Conservation (phyloP, 2,329 filamentous ascomycete genomes). For the Calonectria pauciramosa region DNA sequence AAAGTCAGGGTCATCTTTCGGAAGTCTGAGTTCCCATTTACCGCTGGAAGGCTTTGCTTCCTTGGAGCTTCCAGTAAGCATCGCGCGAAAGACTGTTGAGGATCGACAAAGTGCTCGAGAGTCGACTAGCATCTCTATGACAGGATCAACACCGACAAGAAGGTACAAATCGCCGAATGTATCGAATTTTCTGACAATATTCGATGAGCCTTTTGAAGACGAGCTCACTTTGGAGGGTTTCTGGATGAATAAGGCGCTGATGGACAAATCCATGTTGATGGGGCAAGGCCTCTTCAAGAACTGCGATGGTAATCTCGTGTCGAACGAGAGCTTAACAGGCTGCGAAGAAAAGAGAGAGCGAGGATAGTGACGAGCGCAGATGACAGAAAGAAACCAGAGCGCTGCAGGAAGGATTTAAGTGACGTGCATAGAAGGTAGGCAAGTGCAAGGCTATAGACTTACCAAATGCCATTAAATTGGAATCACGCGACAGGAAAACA, state of each 20-base stretch:
- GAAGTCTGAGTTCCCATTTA: neutral
- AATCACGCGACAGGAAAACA: neutral
- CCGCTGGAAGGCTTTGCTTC: neutral
- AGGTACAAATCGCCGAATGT: neutral
- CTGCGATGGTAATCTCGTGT: neutral
- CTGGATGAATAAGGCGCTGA: no score
- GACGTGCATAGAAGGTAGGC: neutral
- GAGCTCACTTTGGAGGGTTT: neutral
- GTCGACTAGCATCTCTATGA: neutral
- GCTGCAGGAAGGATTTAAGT: neutral
- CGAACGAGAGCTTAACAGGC: no score
- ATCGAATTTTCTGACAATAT: neutral
- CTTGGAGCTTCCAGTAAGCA: neutral
- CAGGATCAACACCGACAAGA: neutral
- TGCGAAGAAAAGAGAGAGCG: neutral
- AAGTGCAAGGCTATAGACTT: neutral
- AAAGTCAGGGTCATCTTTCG: neutral
- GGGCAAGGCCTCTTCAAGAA: neutral
- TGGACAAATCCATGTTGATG: no score
- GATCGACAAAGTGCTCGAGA: neutral
- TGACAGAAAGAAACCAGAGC: neutral
- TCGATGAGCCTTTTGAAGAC: neutral
- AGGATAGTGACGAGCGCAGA: neutral
- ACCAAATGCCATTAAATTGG: neutral
- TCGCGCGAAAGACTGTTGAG: neutral